Percentiles rank a stretch among this genome's conserved stretches.
Conservation (phyloP, 2,329 filamentous ascomycete species). For the Xylariaceae sp. region DNA sequence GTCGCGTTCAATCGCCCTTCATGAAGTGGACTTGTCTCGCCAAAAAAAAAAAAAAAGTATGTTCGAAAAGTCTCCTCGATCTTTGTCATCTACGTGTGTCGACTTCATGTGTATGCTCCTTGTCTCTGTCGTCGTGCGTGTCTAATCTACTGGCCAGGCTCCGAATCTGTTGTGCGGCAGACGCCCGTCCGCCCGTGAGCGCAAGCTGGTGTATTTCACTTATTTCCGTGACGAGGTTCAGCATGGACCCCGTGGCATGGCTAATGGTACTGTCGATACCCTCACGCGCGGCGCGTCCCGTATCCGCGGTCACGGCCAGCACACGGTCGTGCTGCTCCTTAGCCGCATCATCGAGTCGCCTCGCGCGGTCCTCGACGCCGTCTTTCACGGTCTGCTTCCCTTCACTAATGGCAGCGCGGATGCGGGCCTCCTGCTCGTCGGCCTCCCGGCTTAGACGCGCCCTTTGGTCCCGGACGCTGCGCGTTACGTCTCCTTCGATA, state of each 20-base stretch:
- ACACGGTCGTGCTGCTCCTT: conserved; percentile 5
- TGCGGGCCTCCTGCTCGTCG: conserved; percentile 11
- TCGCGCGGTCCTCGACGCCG: conserved; percentile 5
- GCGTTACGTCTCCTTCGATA: conserved; percentile 14
- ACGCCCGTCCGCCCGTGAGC: conserved; percentile 1
- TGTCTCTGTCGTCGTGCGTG: conserved; percentile 7
- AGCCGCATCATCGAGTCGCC: not conserved
- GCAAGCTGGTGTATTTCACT: conserved; percentile 15
- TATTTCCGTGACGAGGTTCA: conserved; percentile 7
- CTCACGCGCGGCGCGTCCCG: conserved; percentile 10
- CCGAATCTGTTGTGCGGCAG: conserved; percentile 15
- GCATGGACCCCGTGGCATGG: conserved; percentile 5
- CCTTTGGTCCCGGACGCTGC: conserved; percentile 17
- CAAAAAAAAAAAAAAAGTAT: not conserved
- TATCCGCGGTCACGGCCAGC: conserved; percentile 1
- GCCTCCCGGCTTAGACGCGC: conserved; percentile 18
- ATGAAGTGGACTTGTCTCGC: not conserved
- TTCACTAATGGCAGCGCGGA: conserved; percentile 8
- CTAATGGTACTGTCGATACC: conserved; percentile 4
- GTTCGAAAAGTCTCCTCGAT: not conserved
- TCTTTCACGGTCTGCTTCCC: conserved; percentile 7
- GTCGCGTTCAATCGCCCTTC: not conserved
- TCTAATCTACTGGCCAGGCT: conserved; percentile 11
- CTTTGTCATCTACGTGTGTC: not conserved
- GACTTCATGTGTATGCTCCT: conserved; percentile 2